phyloP scores from a whole-genome alignment of 768 basidiomycete species.

The Gautieria morchelliformis region DNA sequence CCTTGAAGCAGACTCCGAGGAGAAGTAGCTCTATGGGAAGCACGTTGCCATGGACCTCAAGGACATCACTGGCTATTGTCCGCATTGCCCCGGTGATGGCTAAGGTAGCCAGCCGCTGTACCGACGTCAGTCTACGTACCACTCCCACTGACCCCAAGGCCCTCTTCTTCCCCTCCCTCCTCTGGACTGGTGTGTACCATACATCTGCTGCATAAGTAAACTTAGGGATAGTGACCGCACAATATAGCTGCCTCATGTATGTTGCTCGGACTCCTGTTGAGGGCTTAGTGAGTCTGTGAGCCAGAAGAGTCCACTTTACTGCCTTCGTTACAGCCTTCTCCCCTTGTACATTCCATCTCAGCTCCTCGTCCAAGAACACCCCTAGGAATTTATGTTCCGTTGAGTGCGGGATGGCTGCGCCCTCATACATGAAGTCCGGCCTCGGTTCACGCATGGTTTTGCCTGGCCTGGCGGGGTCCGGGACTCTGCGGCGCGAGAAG shows the following conservation, averaged over 20 bases:
- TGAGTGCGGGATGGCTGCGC: no score
- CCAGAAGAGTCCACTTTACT: conserved; percentile 8
- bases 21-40: neutral
- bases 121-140: neutral
- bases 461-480: no score
- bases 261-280: neutral
- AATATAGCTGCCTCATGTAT: conserved; percentile 17
- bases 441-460: no score
- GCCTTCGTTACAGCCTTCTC: conserved; percentile 9
- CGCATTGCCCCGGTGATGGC: neutral
- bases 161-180: conserved; percentile 12
- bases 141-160: neutral
- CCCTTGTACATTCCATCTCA: no score
- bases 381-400: no score
- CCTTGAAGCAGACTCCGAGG: neutral
- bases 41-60: neutral
- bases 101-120: neutral
- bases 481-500: no score
- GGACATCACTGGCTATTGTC: neutral
- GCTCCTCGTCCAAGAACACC: no score
- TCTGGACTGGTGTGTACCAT: conserved; percentile 15
- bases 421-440: no score
- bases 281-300: no score
- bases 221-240: conserved; percentile 18
- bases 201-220: conserved; percentile 19